Base-by-base conservation (phyloP, 140 eudicot species). In the Senecio squalidus region DNA sequence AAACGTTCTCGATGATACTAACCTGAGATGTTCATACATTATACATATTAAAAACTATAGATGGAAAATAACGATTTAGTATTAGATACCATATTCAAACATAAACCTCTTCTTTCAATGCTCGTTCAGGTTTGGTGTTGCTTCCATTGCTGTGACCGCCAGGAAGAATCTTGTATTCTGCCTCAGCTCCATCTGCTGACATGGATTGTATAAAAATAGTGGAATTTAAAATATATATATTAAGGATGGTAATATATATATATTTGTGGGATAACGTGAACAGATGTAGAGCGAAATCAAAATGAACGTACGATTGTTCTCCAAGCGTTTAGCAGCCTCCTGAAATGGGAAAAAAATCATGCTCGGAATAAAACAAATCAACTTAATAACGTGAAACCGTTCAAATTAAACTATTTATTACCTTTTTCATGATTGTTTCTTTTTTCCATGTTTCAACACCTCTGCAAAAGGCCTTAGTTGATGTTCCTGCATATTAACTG, bases 391-490 rank as follows among this genome's bases (percentile, higher is more conserved):
- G 17, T 16, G 17, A 43, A 43, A 16, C 49, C 44, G 14, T 16
- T 20, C 5, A 30, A 14, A 29, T 10, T 36, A 4, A 47, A 21
- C 10, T 47, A 14, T 25, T 38, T 43, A 9, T 49, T 60, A 86
- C n/a, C n/a, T n/a, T n/a, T n/a, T n/a, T n/a, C n/a, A n/a, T n/a
- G n/a, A n/a, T n/a, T n/a, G n/a, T n/a, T 82, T 91, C 98, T 55
- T 86, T 86, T 24, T 81, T 86, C 98, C 96, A 91, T 16, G 96
- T 84, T 27, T n/a, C n/a, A n/a, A n/a, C n/a, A n/a, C n/a, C n/a
- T n/a, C n/a, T n/a, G n/a, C n/a, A n/a, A n/a, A n/a, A n/a, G n/a
- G n/a, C n/a, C n/a, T n/a, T n/a, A n/a, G n/a, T n/a, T n/a, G n/a
- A n/a, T n/a, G n/a, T n/a, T 91, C 96, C 98, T 91, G 73, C 54